Base-by-base conservation (phyloP, 768 basidiomycete genomes). In the Ephemerocybe angulata region DNA sequence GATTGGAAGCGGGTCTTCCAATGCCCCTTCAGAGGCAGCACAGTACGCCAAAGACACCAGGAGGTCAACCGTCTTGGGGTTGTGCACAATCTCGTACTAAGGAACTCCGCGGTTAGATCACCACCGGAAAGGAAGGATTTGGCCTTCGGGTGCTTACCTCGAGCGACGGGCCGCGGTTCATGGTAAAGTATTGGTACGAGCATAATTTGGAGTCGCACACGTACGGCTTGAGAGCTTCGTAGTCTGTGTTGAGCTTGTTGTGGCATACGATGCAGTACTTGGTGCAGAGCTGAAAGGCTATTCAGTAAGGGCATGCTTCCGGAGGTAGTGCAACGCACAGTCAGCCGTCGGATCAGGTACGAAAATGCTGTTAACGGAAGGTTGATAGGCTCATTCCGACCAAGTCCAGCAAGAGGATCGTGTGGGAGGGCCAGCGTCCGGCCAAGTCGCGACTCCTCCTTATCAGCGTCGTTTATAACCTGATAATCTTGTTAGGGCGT, bases 251-350 rank as follows among this genome's bases (percentile, higher is more conserved):
- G 28, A 86, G 71, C 57, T 76, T 78, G 59, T 80, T 80, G 61
- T 87, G 86, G 67, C 88, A 88, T n/a, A 87, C 84, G n/a, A 86
- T 74, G 60, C 88, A 90, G 66, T 82, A 87, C 21, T 81, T 75
- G 0, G 84, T 81, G 60, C 85, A 88, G 21, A 88, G 73, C 83
- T 87, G 56, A 35, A 28, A 35, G 21, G 22, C 17, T 13, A n/a
- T 21, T 49, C 5, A 41, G 29, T 37, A 47, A 51, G 24, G 35
- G 43, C 28, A 50, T 40, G 15, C 17, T 22, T 17, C 15, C 40
- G 53, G 10, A 19, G 29, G 42, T 44, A 11, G 30, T 13, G 12
- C n/a, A 13, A 65, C 75, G 52, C 58, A 85, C 85, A 54, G 80
- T 75, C 35, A 88, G 70, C 15, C 87, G 79, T 17, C 88, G 78